Evolutionary conservation across 2,329 filamentous ascomycete genomes (phyloP), one percentile per base, ranked within the genome.

Genomic region (Tetracladium maxilliforme): DNA sequence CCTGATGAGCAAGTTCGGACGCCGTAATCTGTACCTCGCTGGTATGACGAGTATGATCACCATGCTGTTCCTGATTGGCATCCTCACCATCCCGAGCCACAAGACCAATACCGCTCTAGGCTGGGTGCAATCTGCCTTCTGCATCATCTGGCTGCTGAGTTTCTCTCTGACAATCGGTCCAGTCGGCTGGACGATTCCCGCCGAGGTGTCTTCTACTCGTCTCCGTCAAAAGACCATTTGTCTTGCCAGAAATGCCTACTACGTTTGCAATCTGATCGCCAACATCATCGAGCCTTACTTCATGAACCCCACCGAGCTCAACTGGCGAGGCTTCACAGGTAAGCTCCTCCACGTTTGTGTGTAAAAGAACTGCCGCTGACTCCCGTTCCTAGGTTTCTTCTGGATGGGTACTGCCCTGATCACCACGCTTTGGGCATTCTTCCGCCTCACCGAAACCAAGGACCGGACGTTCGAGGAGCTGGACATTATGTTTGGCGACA

Each of bases 121-220:
- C n/a, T 63, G 56, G 54, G 57, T 55, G 2, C 56, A 62, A 26
- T 64, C 59, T 4, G 49, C 52, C 3, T 45, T 70, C 10, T 52
- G 67, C 34, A 38, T 69, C 6, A 37, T 65, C 11, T 65, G 56
- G 47, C 62, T 60, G 12, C 55, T 62, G 14, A 43, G 49, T 12
- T 70, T 67, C 36, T 60, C 67, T 34, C 36, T 64, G 7, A 61
- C 60, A 0, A 47, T 68, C 11, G 65, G 64, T 0, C 53, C 54
- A 4, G 40, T 57, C 23, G 52, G 49, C 25, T 58, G 22, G 17
- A 21, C 26, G 6, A 25, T 31, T 14, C 19, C 28, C 2, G 19
- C 22, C 19, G 29, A 31, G 15, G 21, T 31, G 14, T 26, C 29
- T 8, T 24, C 29, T 5, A 21, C 29, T 4, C 26, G 29, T 14